Percentiles rank a stretch among this genome's conserved stretches.
These are phyloP conservation scores for Cladosporium colombiae DNA, from an alignment of 2,329 filamentous ascomycete genomes.

Conservation along the genomic window DNA sequence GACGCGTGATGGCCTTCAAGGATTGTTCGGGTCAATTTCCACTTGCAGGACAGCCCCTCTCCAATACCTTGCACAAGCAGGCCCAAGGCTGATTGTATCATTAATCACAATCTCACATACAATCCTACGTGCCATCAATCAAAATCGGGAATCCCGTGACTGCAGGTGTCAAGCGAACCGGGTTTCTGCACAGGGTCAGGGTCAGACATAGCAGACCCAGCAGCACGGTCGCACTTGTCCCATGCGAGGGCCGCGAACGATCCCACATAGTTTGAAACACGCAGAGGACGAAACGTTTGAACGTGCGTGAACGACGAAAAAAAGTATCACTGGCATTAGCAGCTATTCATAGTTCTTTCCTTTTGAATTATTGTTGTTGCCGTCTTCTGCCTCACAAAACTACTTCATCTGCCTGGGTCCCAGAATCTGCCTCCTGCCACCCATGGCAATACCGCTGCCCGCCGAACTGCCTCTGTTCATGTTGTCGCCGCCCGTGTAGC, in stretches of 20 bases:
- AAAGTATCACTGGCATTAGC: neutral
- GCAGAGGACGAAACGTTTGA: neutral
- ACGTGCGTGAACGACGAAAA: neutral
- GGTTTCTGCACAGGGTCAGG: neutral
- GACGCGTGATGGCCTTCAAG: neutral
- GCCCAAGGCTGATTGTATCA: neutral
- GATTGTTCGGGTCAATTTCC: neutral
- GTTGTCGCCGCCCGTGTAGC: constrained; percentile 72
- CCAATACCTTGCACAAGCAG: neutral
- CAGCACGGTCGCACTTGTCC: neutral
- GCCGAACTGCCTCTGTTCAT: constrained; percentile 65
- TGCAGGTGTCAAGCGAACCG: neutral
- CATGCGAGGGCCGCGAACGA: neutral
- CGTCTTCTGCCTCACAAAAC: neutral
- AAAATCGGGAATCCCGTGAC: neutral
- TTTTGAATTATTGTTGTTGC: constrained; percentile 15
- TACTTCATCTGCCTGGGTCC: constrained; percentile 68
- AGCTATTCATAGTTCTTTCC: neutral
- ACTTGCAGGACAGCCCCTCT: neutral
- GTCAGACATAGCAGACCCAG: neutral
- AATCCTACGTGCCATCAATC: neutral
- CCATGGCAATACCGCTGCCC: constrained; percentile 63
- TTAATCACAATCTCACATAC: neutral
- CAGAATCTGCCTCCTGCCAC: constrained; percentile 74
- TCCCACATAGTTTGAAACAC: neutral